Evolutionary conservation across 805 yeast genomes (phyloP).

Genomic region (Saturnispora halmiae): DNA sequence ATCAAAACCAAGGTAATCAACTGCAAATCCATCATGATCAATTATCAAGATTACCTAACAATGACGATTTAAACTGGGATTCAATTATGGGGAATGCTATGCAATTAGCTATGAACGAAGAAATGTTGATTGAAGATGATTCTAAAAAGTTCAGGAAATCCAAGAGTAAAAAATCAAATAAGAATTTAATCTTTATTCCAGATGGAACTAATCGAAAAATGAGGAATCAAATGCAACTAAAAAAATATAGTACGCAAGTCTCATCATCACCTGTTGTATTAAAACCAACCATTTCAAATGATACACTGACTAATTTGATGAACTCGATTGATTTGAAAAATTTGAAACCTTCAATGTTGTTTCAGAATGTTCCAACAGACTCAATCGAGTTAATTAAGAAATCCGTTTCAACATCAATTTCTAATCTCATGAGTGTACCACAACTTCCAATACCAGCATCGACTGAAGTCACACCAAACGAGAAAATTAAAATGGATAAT

Average conservation of each 20-base stretch:
- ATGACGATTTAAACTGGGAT: slow-evolving; percentile 34
- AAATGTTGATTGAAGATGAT: slow-evolving; percentile 30
- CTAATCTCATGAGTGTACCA: slow-evolving; percentile 8
- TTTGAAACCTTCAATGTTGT: slow-evolving; percentile 6
- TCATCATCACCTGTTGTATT: neutral
- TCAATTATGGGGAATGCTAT: slow-evolving; percentile 71
- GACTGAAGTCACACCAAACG: slow-evolving; percentile 34
- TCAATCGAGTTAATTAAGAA: slow-evolving; percentile 12
- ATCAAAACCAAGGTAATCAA: slow-evolving; percentile 2
- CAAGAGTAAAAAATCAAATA: slow-evolving; percentile 4
- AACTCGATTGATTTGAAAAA: slow-evolving; percentile 8
- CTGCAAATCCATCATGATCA: neutral
- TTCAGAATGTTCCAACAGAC: slow-evolving; percentile 5
- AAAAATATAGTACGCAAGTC: neutral
- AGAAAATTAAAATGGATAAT: slow-evolving; percentile 55
- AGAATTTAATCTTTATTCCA: slow-evolving; percentile 7
- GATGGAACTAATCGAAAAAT: slow-evolving; percentile 7
- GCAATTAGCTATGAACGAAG: slow-evolving; percentile 61
- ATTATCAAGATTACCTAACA: neutral
- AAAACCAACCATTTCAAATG: slow-evolving; percentile 6
- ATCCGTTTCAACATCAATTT: slow-evolving; percentile 12
- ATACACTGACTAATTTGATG: slow-evolving; percentile 11
- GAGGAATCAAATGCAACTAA: neutral
- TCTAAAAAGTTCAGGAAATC: slow-evolving; percentile 19
- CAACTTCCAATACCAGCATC: slow-evolving; percentile 2